Evolutionary conservation across 768 basidiomycete species (phyloP).

Genomic region (Saitozyma podzolica): DNA sequence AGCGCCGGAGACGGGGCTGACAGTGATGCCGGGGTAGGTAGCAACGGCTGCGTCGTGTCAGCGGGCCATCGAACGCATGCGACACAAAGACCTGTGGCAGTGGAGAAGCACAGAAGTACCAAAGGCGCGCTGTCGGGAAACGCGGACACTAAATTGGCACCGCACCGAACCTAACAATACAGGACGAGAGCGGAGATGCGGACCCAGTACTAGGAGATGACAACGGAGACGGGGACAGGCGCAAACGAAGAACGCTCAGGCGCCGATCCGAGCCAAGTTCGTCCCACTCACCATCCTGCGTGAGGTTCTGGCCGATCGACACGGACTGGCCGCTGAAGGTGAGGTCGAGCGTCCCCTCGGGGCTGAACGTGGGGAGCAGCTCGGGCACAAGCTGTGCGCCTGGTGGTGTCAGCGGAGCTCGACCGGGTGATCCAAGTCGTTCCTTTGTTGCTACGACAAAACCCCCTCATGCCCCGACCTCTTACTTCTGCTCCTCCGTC

Average conservation of each 20-base stretch:
- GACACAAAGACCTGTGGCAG: not conserved
- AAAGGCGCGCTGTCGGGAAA: too few species aligned
- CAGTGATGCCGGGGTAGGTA: conserved; percentile 60
- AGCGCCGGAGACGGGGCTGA: conserved; percentile 58
- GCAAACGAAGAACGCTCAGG: not conserved
- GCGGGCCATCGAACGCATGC: not conserved
- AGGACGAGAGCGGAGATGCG: too few species aligned
- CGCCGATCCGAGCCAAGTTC: not conserved
- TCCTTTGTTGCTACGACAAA: too few species aligned
- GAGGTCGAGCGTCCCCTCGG: conserved; percentile 62
- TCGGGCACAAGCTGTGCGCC: conserved; percentile 62
- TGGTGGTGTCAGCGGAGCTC: conserved; percentile 7
- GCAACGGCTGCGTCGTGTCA: conserved; percentile 58
- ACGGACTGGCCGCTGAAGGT: conserved; percentile 60
- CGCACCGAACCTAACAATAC: too few species aligned
- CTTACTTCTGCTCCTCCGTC: too few species aligned
- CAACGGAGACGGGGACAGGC: too few species aligned
- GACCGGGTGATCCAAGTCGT: too few species aligned
- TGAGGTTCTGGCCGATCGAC: conserved; percentile 63
- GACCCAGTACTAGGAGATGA: too few species aligned
- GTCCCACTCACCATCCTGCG: conserved; percentile 59
- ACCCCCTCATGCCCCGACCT: too few species aligned
- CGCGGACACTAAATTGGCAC: too few species aligned
- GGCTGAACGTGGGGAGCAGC: conserved; percentile 63
- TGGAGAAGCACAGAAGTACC: too few species aligned